phyloP scores from a whole-genome alignment of 352 stramenopile genomes.

The Phytopythium mirpurense region DNA sequence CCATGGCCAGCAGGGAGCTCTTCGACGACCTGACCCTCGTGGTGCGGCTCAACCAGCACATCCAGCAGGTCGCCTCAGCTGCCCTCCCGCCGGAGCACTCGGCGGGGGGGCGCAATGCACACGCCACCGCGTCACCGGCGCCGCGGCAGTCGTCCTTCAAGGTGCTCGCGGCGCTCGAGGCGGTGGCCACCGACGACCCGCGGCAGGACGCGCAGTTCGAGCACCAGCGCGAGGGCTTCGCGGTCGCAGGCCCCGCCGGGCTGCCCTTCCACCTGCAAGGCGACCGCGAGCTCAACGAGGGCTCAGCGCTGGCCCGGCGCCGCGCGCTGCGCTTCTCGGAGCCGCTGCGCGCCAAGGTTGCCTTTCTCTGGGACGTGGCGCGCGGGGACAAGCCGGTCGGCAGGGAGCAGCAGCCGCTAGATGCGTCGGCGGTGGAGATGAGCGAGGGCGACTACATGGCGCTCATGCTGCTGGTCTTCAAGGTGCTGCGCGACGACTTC shows the following conservation, averaged over 20 bases:
- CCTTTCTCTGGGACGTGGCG: slow-evolving; percentile 65
- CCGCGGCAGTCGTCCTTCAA: slow-evolving; percentile 56
- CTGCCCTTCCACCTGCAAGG: slow-evolving; percentile 78
- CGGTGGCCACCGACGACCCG: slow-evolving; percentile 31
- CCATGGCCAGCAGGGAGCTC: slow-evolving; percentile 45
- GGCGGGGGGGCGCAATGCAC: neutral
- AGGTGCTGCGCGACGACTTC: slow-evolving; percentile 70
- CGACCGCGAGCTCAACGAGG: slow-evolving; percentile 61
- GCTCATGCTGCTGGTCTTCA: slow-evolving; percentile 78
- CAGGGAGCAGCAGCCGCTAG: neutral
- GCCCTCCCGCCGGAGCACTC: no score
- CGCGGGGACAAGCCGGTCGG: slow-evolving; percentile 27
- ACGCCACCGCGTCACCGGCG: no score
- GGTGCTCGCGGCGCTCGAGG: slow-evolving; percentile 57
- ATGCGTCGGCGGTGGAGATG: slow-evolving; percentile 16
- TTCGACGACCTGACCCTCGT: slow-evolving; percentile 76
- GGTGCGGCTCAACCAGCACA: slow-evolving; percentile 63
- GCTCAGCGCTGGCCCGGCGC: slow-evolving; percentile 44
- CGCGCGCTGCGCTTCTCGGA: slow-evolving; percentile 46
- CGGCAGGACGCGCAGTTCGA: slow-evolving; percentile 62
- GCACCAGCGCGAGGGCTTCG: slow-evolving; percentile 43
- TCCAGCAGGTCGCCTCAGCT: slow-evolving; percentile 31
- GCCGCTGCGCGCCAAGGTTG: slow-evolving; percentile 33
- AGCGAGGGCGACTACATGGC: slow-evolving; percentile 62
- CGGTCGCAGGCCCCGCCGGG: slow-evolving; percentile 13